Conservation (phyloP, 176 grass and related monocot genomes). For the Carex parvula region DNA sequence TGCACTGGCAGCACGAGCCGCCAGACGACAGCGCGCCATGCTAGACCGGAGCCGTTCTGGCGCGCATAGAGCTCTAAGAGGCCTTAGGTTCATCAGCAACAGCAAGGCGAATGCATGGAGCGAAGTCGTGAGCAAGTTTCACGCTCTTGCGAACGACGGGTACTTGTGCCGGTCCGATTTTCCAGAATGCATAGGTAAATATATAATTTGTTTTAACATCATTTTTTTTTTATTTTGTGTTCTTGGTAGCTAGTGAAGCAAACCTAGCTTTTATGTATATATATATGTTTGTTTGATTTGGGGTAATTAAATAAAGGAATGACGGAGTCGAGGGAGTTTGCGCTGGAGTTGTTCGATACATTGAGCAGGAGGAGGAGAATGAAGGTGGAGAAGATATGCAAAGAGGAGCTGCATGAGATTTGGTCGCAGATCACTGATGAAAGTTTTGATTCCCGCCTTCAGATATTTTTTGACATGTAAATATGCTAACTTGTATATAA, state of each 20-base stretch:
- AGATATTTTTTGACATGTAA: slow-evolving; percentile 98
- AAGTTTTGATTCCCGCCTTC: slow-evolving; percentile 93
- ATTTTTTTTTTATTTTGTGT: neutral
- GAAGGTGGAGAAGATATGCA: slow-evolving; percentile 61
- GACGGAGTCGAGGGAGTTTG: slow-evolving; percentile 86
- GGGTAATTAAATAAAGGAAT: slow-evolving; percentile 39
- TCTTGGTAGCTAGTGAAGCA: neutral
- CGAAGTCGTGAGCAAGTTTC: slow-evolving; percentile 80
- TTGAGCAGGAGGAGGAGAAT: slow-evolving; percentile 56
- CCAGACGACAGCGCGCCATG: slow-evolving; percentile 41
- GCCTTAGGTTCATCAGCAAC: slow-evolving; percentile 77
- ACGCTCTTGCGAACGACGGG: slow-evolving; percentile 55
- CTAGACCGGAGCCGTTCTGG: slow-evolving; percentile 57
- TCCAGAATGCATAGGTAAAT: slow-evolving; percentile 84
- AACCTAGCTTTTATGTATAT: neutral
- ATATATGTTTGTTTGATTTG: neutral
- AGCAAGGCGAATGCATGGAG: slow-evolving; percentile 60
- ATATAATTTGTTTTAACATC: neutral
- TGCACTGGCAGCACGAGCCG: slow-evolving; percentile 65
- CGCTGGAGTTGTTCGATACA: slow-evolving; percentile 85
- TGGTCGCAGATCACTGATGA: slow-evolving; percentile 89
- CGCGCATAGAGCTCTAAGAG: slow-evolving; percentile 55
- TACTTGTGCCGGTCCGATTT: slow-evolving; percentile 62
- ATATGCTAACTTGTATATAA: neutral
- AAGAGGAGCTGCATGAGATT: slow-evolving; percentile 75